Conservation (phyloP, 768 basidiomycete species). For the Mrakia frigida region DNA sequence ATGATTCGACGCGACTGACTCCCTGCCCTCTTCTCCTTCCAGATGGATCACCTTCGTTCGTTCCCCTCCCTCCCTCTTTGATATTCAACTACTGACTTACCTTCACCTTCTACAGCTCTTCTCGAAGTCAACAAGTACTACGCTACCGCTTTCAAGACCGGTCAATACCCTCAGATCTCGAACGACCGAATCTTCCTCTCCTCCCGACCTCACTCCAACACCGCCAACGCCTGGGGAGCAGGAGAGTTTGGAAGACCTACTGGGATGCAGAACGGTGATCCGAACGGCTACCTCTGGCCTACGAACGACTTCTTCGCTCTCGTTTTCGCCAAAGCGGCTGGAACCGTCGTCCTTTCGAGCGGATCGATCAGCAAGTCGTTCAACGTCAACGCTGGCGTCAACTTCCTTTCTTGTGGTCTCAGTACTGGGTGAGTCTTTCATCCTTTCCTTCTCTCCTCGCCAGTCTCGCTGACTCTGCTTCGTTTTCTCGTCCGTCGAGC, state of each 20-base stretch:
- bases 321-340: constrained; percentile 35
- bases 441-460: too few relatives aligned
- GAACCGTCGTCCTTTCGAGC: constrained; percentile 36
- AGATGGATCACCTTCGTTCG: neutral
- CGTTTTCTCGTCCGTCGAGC: neutral
- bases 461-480: too few relatives aligned
- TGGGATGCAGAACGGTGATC: neutral
- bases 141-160: constrained; percentile 43
- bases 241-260: constrained; percentile 56
- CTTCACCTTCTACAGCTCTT: neutral
- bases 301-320: constrained; percentile 42
- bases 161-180: constrained; percentile 38
- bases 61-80: too few relatives aligned
- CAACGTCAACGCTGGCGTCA: neutral
- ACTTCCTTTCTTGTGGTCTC: neutral
- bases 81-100: too few relatives aligned
- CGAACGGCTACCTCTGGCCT: constrained; percentile 28
- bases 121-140: constrained; percentile 33
- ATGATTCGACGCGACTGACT: neutral
- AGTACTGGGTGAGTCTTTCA: neutral
- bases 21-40: neutral
- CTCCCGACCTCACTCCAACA: constrained; percentile 42
- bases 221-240: constrained; percentile 50
- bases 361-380: constrained; percentile 27
- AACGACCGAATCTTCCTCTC: constrained; percentile 39